Evolutionary conservation across 164 flowering plant genomes (phyloP), one percentile per base, ranked within the genome.

Genomic region (Sextonia rubra): DNA sequence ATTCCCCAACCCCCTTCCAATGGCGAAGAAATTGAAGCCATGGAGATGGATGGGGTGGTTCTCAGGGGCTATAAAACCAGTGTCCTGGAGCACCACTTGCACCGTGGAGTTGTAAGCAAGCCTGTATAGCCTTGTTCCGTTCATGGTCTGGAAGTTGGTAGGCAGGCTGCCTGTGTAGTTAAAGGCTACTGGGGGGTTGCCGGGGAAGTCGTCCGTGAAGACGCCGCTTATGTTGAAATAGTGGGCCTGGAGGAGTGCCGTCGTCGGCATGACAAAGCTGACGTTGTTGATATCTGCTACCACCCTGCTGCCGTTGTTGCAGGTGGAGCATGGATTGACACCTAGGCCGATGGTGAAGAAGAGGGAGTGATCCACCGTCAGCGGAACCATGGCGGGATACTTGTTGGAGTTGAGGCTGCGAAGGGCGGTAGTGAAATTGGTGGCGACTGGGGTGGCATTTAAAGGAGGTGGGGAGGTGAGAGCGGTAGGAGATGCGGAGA

Each of bases 41-140:
- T 92, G 97, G 1, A 92, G 79, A 81, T 92, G 97, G 48, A 89
- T 14, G 0, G 97, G 97, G 70, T 92, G 97, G 73, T 84, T 92
- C 73, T 92, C 97, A 0, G 89, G 82, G 1, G 92, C 78, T 26
- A 92, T 84, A 2, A 88, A 73, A 2, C 91, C 90, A 0, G 93
- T 89, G 56, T 90, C 97, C 66, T 92, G 97, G 55, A 90, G 47
- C 18, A 92, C 91, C 7, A 92, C 64, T 64, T 92, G 82, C 17
- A 90, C 97, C 0, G 88, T 86, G 0, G 83, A 70, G 68, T 89
- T 87, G 75, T 87, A 91, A 20, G 80, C 29, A 23, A 91, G 66
- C 74, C 84, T 78, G 26, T 86, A 90, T 22, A 86, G 75, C 79
- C 80, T 87, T 0, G 97, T 91, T 25, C 91, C 97, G 17, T 66